These are phyloP conservation scores for Tricholomella constricta DNA, from an alignment of 768 basidiomycete genomes.

Conservation along the genomic window DNA sequence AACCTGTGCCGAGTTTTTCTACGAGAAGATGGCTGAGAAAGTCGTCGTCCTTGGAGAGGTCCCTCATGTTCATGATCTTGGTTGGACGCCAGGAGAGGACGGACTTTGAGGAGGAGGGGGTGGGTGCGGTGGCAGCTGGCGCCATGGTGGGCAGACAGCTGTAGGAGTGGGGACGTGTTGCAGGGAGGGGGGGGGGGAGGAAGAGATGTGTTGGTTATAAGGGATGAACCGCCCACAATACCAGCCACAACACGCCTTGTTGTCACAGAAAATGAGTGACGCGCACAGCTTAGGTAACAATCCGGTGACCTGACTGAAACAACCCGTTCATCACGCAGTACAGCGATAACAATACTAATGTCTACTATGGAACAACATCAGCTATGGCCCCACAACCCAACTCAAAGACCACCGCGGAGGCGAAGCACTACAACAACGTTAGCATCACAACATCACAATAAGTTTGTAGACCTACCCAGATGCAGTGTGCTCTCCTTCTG, in stretches of 20 bases:
- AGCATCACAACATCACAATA: conserved; percentile 8
- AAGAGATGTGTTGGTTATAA: conserved; percentile 5
- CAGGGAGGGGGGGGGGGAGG: conserved; percentile 21
- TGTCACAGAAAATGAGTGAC: conserved; percentile 18
- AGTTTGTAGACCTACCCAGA: conserved; percentile 30
- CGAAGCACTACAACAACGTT: conserved; percentile 35
- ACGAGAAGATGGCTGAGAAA: conserved; percentile 88
- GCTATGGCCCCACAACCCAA: conserved; percentile 1
- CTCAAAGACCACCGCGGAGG: conserved; percentile 41
- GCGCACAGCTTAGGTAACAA: conserved; percentile 27
- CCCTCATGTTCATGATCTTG: conserved; percentile 89
- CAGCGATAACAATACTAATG: background rate
- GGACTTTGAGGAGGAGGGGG: conserved; percentile 24
- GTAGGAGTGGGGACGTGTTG: conserved; percentile 18
- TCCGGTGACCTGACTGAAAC: conserved; percentile 11
- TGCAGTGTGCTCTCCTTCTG: conserved; percentile 25
- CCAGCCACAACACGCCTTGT: conserved; percentile 8
- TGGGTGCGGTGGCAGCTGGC: conserved; percentile 25
- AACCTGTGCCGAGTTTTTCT: conserved; percentile 83
- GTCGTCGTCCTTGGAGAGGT: conserved; percentile 89
- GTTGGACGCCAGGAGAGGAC: conserved; percentile 72
- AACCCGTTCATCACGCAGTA: conserved; percentile 15
- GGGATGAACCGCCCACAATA: conserved; percentile 3
- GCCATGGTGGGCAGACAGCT: conserved; percentile 29
- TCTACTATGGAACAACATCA: conserved; percentile 1